These are phyloP conservation scores for Hyphodiscus hymeniophilus DNA, from an alignment of 495 filamentous ascomycete genomes.

Conservation along the genomic window DNA sequence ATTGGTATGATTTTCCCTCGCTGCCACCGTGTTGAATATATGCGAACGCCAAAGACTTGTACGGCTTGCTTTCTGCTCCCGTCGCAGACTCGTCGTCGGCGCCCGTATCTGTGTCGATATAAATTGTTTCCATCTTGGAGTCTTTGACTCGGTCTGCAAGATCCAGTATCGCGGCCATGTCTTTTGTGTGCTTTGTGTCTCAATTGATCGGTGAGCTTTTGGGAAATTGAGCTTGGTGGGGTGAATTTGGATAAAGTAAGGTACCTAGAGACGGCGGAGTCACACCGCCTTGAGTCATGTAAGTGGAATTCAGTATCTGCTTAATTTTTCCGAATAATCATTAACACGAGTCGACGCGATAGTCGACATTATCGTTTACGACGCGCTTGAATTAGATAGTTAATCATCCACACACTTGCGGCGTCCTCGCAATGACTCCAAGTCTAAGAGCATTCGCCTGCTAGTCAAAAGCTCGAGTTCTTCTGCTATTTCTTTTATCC, in stretches of 20 bases:
- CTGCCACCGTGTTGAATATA: slow-evolving; percentile 62
- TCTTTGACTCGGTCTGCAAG: slow-evolving; percentile 18
- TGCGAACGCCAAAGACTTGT: slow-evolving; percentile 71
- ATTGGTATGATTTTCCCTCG: slow-evolving; percentile 52
- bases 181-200: slow-evolving; percentile 10
- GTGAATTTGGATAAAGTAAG: too few relatives aligned
- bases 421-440: not conserved
- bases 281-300: not conserved
- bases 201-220: slow-evolving; percentile 14
- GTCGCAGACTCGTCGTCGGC: slow-evolving; percentile 56
- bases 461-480: not conserved
- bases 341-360: slow-evolving; percentile 7
- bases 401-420: not conserved
- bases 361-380: too few relatives aligned
- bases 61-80: slow-evolving; percentile 65
- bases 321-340: slow-evolving; percentile 2
- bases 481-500: not conserved
- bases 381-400: slow-evolving; percentile 6
- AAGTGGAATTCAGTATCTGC: not conserved
- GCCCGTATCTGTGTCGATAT: slow-evolving; percentile 74
- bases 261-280: slow-evolving; percentile 7
- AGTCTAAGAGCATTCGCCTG: not conserved
- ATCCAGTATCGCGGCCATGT: slow-evolving; percentile 20
- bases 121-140: slow-evolving; percentile 41
- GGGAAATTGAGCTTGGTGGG: slow-evolving; percentile 9